Percentiles rank a stretch among this genome's conserved stretches.
These are phyloP conservation scores for Lentinula lateritia DNA, from an alignment of 768 basidiomycete genomes.

Conservation along the genomic window DNA sequence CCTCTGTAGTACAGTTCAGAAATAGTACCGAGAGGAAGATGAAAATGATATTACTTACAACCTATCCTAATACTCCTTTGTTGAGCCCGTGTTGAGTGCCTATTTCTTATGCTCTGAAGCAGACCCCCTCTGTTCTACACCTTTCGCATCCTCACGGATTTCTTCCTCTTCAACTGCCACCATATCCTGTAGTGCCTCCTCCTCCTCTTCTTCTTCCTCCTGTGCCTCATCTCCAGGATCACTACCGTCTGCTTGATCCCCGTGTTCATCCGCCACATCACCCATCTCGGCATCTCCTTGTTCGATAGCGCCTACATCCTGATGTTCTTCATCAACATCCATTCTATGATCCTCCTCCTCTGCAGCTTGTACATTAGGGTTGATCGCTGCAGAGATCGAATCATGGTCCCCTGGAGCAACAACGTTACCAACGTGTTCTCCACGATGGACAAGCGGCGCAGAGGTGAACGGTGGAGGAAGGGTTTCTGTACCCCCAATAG, in stretches of 20 bases:
- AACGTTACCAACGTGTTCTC: neutral
- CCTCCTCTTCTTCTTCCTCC: conserved; percentile 26
- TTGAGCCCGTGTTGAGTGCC: too few relatives aligned
- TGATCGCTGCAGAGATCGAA: conserved; percentile 28
- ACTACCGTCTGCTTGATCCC: conserved; percentile 19
- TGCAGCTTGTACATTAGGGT: conserved; percentile 16
- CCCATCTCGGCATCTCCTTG: conserved; percentile 20
- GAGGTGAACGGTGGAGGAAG: conserved; percentile 26
- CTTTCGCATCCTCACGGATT: conserved; percentile 28
- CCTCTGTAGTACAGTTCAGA: too few relatives aligned
- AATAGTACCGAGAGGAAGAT: too few relatives aligned
- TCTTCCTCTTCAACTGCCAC: conserved; percentile 42
- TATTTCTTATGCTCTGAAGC: neutral
- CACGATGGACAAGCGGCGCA: conserved; percentile 15
- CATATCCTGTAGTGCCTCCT: conserved; percentile 26
- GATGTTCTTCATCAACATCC: conserved; percentile 13
- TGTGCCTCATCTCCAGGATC: conserved; percentile 29
- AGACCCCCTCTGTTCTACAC: conserved; percentile 24
- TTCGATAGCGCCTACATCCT: conserved; percentile 27
- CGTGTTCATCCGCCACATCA: conserved; percentile 25
- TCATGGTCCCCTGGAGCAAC: conserved; percentile 13
- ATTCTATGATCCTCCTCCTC: conserved; percentile 20
- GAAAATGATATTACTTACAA: too few relatives aligned
- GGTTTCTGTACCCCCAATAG: conserved; percentile 8
- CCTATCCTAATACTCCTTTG: too few relatives aligned